These are phyloP conservation scores for Eimeria sp. DNA, from an alignment of 169 alveolate genomes.

Conservation along the genomic window DNA sequence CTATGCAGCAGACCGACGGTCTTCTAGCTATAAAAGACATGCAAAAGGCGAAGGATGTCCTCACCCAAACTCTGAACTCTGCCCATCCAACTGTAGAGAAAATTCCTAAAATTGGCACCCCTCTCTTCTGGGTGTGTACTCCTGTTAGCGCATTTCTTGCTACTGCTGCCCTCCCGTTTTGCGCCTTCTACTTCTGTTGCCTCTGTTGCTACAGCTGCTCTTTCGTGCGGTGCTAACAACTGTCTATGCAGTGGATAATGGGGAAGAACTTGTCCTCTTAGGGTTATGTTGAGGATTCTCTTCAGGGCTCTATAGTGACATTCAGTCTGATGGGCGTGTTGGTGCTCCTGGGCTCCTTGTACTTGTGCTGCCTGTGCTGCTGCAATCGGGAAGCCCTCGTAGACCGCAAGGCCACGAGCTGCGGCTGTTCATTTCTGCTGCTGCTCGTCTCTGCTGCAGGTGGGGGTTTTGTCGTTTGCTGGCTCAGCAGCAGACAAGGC, in stretches of 20 bases:
- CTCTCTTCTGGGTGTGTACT: slow-evolving; percentile 50
- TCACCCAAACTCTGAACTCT: neutral
- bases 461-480: neutral
- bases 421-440: slow-evolving; percentile 60
- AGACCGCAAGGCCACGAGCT: slow-evolving; percentile 47
- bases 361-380: slow-evolving; percentile 67
- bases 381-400: slow-evolving; percentile 31
- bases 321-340: slow-evolving; percentile 30
- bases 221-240: too few relatives aligned
- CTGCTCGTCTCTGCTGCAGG: slow-evolving; percentile 23
- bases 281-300: neutral
- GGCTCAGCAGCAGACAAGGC: too few relatives aligned
- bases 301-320: slow-evolving; percentile 7
- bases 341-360: slow-evolving; percentile 59
- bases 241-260: neutral
- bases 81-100: slow-evolving; percentile 37
- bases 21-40: neutral
- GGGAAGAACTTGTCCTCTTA: neutral
- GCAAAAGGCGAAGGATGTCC: slow-evolving; percentile 6
- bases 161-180: neutral
- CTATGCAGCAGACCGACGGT: neutral
- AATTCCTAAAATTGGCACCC: slow-evolving; percentile 8
- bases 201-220: neutral
- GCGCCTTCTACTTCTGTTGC: neutral
- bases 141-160: neutral